phyloP scores from a whole-genome alignment of 2,329 filamentous ascomycete species.

The Aspergillus clavatus region DNA sequence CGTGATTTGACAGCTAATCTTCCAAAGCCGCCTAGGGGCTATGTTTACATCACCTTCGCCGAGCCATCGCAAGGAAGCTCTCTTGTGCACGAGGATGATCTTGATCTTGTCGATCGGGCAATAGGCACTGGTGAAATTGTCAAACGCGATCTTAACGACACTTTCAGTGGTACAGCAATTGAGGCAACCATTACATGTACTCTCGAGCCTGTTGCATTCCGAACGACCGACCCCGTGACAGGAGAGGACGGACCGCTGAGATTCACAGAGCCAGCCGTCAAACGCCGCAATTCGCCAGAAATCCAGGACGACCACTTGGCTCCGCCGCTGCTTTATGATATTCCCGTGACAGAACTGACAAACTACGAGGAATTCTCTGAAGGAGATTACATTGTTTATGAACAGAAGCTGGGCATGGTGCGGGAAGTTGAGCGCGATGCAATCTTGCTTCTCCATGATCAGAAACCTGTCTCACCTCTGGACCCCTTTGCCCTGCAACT shows the following conservation, averaged over 20 bases:
- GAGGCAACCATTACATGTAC: constrained; percentile 45
- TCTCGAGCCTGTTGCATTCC: constrained; percentile 32
- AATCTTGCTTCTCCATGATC: constrained; percentile 48
- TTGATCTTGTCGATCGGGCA: constrained; percentile 51
- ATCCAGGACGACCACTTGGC: constrained; percentile 1
- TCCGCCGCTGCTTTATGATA: constrained; percentile 31
- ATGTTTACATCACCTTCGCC: constrained; percentile 45
- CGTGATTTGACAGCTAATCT: not conserved
- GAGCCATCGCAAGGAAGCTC: constrained; percentile 38
- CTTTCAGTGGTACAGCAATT: constrained; percentile 53
- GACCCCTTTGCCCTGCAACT: constrained; percentile 42
- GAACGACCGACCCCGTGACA: constrained; percentile 17
- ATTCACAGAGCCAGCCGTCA: constrained; percentile 15
- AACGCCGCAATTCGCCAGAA: not conserved
- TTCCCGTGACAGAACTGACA: constrained; percentile 44
- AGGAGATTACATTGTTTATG: constrained; percentile 51
- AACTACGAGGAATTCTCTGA: constrained; percentile 44
- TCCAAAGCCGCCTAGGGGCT: constrained; percentile 45
- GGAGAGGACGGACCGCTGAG: constrained; percentile 19
- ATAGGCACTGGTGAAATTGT: constrained; percentile 54
- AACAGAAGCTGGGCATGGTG: constrained; percentile 54
- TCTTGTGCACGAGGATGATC: constrained; percentile 39
- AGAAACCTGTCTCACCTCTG: constrained; percentile 50
- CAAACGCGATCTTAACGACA: constrained; percentile 45
- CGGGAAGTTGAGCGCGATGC: constrained; percentile 48